Evolutionary conservation across 1,284 basidiomycete species (phyloP).

Genomic region (Moniliophthora roreri): DNA sequence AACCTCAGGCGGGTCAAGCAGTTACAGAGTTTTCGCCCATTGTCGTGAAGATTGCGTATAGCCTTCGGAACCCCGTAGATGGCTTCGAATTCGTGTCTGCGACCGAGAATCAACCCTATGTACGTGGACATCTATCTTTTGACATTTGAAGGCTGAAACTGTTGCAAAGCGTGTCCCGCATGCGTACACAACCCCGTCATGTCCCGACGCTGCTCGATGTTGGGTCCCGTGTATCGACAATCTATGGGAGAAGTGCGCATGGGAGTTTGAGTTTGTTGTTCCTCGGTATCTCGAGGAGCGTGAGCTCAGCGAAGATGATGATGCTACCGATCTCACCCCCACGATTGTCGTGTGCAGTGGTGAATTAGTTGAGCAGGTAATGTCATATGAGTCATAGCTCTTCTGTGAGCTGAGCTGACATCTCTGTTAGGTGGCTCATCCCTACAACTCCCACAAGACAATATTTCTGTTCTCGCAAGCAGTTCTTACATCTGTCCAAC

Average conservation of each 20-base stretch:
- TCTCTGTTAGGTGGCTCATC: slow-evolving; percentile 78
- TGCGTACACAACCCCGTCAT: slow-evolving; percentile 87
- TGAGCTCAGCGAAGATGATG: slow-evolving; percentile 53
- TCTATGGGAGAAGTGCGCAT: slow-evolving; percentile 95
- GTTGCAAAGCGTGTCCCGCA: slow-evolving; percentile 82
- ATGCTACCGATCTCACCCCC: slow-evolving; percentile 62
- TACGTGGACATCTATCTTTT: slow-evolving; percentile 42
- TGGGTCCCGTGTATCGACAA: slow-evolving; percentile 98
- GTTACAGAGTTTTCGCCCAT: slow-evolving; percentile 77
- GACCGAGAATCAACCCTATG: slow-evolving; percentile 79
- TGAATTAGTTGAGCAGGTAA: slow-evolving; percentile 89
- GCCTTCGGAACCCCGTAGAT: slow-evolving; percentile 77
- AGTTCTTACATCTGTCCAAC: slow-evolving; percentile 89
- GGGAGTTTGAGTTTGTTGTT: slow-evolving; percentile 97
- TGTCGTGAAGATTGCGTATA: slow-evolving; percentile 76
- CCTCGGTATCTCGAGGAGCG: slow-evolving; percentile 82
- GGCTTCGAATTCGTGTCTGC: slow-evolving; percentile 88
- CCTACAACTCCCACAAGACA: slow-evolving; percentile 90
- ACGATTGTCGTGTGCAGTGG: slow-evolving; percentile 92
- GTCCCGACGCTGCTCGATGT: slow-evolving; percentile 87
- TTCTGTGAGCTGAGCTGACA: slow-evolving; percentile 18
- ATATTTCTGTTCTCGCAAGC: slow-evolving; percentile 94
- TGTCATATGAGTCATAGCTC: slow-evolving; percentile 22
- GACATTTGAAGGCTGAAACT: slow-evolving; percentile 18
- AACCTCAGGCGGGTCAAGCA: slow-evolving; percentile 38